Evolutionary conservation across 2,329 filamentous ascomycete species (phyloP).

Genomic region (Ophiostoma ulmi): DNA sequence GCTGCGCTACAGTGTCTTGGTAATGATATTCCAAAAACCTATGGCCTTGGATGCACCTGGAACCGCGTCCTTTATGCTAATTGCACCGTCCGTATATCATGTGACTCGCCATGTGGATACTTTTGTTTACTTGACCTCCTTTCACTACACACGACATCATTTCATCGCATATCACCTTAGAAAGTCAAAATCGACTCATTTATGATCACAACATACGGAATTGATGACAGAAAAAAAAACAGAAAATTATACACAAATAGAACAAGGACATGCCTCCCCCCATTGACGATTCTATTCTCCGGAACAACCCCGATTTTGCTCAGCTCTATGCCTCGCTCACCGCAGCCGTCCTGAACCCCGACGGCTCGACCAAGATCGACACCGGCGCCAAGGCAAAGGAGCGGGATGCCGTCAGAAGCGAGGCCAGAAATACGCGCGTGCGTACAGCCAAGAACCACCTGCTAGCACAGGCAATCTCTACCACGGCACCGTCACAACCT

Average conservation of each 20-base stretch:
- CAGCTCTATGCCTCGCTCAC: conserved; percentile 52
- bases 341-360: conserved; percentile 49
- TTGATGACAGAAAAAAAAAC: background rate
- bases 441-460: conserved; percentile 47
- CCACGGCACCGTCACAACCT: conserved; percentile 37
- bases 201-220: background rate
- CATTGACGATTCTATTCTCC: conserved; percentile 50
- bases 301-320: conserved; percentile 57
- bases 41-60: too few relatives aligned
- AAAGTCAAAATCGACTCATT: background rate
- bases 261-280: conserved; percentile 39
- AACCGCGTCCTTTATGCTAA: too few relatives aligned
- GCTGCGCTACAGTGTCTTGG: too few relatives aligned
- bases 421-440: conserved; percentile 47
- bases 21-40: too few relatives aligned
- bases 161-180: too few relatives aligned
- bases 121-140: background rate
- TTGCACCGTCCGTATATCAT: too few relatives aligned
- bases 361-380: conserved; percentile 54
- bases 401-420: conserved; percentile 43
- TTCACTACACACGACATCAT: background rate
- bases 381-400: conserved; percentile 41
- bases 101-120: too few relatives aligned
- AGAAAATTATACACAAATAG: background rate
- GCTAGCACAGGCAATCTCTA: conserved; percentile 47